Percentiles rank a stretch among this genome's conserved stretches.
These are phyloP conservation scores for Pseudopyrenochaeta lycopersici DNA, from an alignment of 2,329 filamentous ascomycete genomes.

Conservation along the genomic window DNA sequence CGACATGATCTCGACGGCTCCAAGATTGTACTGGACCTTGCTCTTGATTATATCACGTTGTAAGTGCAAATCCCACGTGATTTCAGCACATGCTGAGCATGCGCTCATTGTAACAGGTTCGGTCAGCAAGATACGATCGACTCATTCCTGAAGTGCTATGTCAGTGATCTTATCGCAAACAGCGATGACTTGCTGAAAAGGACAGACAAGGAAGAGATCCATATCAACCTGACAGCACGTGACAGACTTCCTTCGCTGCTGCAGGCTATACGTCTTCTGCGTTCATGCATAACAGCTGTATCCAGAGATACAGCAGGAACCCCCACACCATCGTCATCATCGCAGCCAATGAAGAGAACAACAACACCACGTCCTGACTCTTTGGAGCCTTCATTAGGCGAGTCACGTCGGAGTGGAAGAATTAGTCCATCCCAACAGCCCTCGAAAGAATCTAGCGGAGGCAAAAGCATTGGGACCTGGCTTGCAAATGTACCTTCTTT, in stretches of 20 bases:
- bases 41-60: slow-evolving; percentile 40
- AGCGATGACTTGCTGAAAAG: slow-evolving; percentile 33
- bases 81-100: background rate
- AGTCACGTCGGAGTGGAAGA: slow-evolving; percentile 28
- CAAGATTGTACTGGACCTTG: slow-evolving; percentile 37
- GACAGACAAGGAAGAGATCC: slow-evolving; percentile 35
- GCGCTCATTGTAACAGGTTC: slow-evolving; percentile 20
- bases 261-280: slow-evolving; percentile 31
- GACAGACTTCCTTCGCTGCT: slow-evolving; percentile 33
- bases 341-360: slow-evolving; percentile 19
- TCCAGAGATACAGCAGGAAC: slow-evolving; percentile 15
- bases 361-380: slow-evolving; percentile 33
- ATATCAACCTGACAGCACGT: slow-evolving; percentile 33
- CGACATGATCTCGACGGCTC: slow-evolving; percentile 37
- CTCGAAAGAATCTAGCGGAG: slow-evolving; percentile 12
- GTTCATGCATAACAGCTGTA: slow-evolving; percentile 33
- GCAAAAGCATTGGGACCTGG: slow-evolving; percentile 39
- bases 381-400: slow-evolving; percentile 29
- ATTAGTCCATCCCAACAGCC: slow-evolving; percentile 20
- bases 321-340: slow-evolving; percentile 5
- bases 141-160: slow-evolving; percentile 25
- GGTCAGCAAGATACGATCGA: slow-evolving; percentile 30
- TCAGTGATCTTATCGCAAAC: slow-evolving; percentile 23
- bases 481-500: slow-evolving; percentile 38
- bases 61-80: slow-evolving; percentile 13